Conservation (phyloP, 768 basidiomycete genomes). For the Auricularia heimuer region DNA sequence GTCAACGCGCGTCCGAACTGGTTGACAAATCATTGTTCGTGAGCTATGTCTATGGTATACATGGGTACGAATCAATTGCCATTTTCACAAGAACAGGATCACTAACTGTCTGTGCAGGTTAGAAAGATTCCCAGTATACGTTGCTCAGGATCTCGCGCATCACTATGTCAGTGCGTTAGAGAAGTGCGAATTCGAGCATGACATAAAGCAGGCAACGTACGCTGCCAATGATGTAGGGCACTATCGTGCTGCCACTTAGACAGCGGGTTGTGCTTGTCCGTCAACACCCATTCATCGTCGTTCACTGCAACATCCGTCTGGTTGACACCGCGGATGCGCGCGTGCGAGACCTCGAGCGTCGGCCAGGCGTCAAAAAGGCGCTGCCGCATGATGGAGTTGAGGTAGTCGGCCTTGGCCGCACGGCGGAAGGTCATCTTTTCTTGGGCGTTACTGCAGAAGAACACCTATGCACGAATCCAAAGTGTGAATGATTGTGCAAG, state of each 20-base stretch:
- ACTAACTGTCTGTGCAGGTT: not conserved
- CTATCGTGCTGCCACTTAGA: conserved; percentile 55
- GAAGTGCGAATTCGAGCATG: not conserved
- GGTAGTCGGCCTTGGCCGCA: conserved; percentile 46
- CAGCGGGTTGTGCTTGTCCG: conserved; percentile 52
- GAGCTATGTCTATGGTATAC: no score
- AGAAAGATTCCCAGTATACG: not conserved
- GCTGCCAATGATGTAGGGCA: conserved; percentile 65
- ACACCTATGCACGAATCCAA: conserved; percentile 39
- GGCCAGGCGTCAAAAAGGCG: conserved; percentile 44
- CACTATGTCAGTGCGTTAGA: not conserved
- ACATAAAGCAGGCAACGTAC: conserved; percentile 28
- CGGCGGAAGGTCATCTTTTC: conserved; percentile 49
- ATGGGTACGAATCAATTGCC: no score
- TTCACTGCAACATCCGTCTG: conserved; percentile 26
- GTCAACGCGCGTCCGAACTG: no score
- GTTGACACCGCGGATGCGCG: conserved; percentile 18
- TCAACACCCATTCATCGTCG: conserved; percentile 40
- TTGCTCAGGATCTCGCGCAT: not conserved
- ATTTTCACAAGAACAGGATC: no score
- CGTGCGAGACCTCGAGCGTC: conserved; percentile 43
- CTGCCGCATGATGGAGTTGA: conserved; percentile 57
- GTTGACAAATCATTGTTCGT: no score
- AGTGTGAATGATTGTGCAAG: no score
- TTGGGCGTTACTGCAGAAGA: conserved; percentile 64